Conservation (phyloP, 139 green algal species). For the Mesotaenium endlicherianum region DNA sequence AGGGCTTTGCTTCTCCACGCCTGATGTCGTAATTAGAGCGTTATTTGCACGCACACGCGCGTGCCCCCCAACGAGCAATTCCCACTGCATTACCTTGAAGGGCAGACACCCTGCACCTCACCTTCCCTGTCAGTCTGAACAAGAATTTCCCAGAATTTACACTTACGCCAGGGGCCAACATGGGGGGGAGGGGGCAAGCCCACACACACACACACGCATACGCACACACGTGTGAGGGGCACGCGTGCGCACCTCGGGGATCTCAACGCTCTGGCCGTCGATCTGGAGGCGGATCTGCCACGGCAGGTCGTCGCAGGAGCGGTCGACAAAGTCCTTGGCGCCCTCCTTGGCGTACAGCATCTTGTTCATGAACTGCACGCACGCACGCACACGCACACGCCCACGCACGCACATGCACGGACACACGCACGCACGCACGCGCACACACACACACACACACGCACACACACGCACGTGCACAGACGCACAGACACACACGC, state of each 20-base stretch:
- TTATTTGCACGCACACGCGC: no score
- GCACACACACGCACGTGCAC: neutral
- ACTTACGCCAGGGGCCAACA: no score
- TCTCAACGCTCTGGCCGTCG: slow-evolving; percentile 63
- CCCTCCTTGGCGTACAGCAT: slow-evolving; percentile 77
- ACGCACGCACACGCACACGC: neutral
- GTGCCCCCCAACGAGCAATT: no score
- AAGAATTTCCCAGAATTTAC: neutral
- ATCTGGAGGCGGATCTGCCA: slow-evolving; percentile 62
- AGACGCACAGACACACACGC: no score
- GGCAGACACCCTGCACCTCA: no score
- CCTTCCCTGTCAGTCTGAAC: neutral
- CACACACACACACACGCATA: neutral
- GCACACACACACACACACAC: neutral
- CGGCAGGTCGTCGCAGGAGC: slow-evolving; percentile 59
- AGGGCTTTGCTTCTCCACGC: no score
- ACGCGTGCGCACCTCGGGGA: slow-evolving; percentile 37
- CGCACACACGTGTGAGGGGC: neutral
- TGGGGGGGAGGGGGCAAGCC: no score
- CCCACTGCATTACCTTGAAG: no score
- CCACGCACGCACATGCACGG: neutral
- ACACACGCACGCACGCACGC: neutral
- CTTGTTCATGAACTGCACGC: slow-evolving; percentile 63
- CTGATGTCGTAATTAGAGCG: no score
- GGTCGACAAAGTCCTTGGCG: slow-evolving; percentile 68